Conservation (phyloP, 495 filamentous ascomycete species). For the Penicillium daleae region DNA sequence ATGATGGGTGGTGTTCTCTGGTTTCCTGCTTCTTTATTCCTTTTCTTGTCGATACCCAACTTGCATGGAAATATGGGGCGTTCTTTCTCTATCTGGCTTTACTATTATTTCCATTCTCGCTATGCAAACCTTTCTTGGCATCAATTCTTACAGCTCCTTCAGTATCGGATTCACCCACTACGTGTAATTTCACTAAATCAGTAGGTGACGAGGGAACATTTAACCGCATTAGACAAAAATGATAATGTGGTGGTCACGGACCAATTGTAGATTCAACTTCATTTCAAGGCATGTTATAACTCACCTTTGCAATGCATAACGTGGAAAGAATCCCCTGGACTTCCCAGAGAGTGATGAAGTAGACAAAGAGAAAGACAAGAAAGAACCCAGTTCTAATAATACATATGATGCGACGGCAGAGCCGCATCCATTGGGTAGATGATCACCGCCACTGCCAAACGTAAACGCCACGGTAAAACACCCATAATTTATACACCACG, state of each 20-base stretch:
- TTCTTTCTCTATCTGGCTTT: constrained; percentile 2
- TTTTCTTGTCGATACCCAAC: constrained; percentile 32
- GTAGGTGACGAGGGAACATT: background rate
- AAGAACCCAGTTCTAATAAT: constrained; percentile 37
- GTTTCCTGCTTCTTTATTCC: constrained; percentile 7
- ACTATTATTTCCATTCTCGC: background rate
- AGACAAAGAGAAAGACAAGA: constrained; percentile 18
- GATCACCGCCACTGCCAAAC: constrained; percentile 21
- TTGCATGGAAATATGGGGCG: constrained; percentile 30
- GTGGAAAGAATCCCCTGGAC: background rate
- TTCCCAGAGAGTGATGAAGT: constrained; percentile 14
- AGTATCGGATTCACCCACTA: background rate
- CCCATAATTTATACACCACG: constrained; percentile 43
- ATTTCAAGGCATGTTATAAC: constrained; percentile 13
- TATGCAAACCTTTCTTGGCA: background rate
- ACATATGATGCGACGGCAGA: constrained; percentile 30
- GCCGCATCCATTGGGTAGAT: constrained; percentile 11
- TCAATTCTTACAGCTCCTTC: background rate
- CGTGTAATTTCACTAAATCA: background rate
- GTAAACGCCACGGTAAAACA: constrained; percentile 32
- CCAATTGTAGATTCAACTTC: background rate
- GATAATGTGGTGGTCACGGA: background rate
- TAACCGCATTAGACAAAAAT: background rate
- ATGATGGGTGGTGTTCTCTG: constrained; percentile 21
- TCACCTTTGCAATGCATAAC: constrained; percentile 22